Base-by-base conservation (phyloP, 768 basidiomycete genomes). In the Termitomyces sp. region DNA sequence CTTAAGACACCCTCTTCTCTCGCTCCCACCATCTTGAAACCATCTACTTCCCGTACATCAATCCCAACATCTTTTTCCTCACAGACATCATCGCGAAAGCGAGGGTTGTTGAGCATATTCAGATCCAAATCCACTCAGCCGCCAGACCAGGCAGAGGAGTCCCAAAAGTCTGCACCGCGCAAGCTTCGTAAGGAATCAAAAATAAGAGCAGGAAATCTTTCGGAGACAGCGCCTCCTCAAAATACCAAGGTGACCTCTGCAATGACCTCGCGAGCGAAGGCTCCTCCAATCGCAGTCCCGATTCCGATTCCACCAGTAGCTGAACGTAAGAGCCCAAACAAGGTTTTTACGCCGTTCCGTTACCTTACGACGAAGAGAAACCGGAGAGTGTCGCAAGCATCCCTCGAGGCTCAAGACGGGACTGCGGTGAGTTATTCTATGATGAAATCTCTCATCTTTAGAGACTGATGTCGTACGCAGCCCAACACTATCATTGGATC, bases 351-450 rank as follows among this genome's bases (percentile, higher is more conserved):
- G 17, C 83, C 88, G 0, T 88, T 90, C 72, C 83, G 84, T 48
- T 80, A 89, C 66, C 65, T 90, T 64, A 76, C 75, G 29, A 78
- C 73, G 37, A 86, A 82, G 68, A 79, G 83, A 67, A 79, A 86
- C 69, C 83, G 86, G 37, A 86, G 87, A 7, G 77, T 92, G 46
- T 92, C 91, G 15, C 80, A 83, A 42, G 86, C 86, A 38, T 93
- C 91, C 46, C 77, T 89, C 37, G 91, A 93, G 70, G 91, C 89
- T 31, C 82, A 86, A 65, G 85, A 92, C 67, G 91, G 91, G 42
- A 91, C 89, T 58, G 87, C 88, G 53, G 91, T 92, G 72, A 73
- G 88, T 71, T 15, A 37, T 29, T 36, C n/a, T 56, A 59, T 40
- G 49, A 59, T 56, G 20, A 57, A 57, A 57, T 59, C 36, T 45